A percentile compares a stretch with the other conserved stretches of the same genome.
phyloP scores from a whole-genome alignment of 2,329 filamentous ascomycete species.

The Botrytis galanthina region DNA sequence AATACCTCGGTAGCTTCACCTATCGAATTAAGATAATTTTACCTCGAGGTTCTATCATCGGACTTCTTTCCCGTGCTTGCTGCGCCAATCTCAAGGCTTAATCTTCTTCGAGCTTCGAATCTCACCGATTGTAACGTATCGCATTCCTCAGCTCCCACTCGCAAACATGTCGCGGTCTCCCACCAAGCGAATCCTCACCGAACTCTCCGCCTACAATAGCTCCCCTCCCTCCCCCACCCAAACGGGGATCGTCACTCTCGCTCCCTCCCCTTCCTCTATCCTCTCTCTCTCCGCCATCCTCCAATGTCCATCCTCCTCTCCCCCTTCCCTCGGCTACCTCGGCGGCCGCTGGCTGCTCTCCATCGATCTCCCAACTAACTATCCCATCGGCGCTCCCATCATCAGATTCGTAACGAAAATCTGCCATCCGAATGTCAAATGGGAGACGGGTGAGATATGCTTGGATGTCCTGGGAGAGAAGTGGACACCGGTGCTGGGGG shows the following conservation, averaged over 20 bases:
- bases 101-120: not conserved
- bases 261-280: slow-evolving; percentile 53
- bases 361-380: slow-evolving; percentile 72
- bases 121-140: not conserved
- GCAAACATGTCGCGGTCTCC: slow-evolving; percentile 39
- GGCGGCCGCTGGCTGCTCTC: slow-evolving; percentile 78
- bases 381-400: slow-evolving; percentile 74
- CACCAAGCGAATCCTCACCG: slow-evolving; percentile 56
- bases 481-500: slow-evolving; percentile 85
- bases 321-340: slow-evolving; percentile 49
- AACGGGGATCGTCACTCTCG: slow-evolving; percentile 57
- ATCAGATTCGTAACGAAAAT: slow-evolving; percentile 82
- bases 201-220: slow-evolving; percentile 46
- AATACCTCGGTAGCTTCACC: not conserved
- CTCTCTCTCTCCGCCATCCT: slow-evolving; percentile 54
- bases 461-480: slow-evolving; percentile 76
- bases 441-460: slow-evolving; percentile 84
- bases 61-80: not conserved
- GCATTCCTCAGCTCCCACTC: slow-evolving; percentile 1
- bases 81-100: not conserved
- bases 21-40: not conserved
- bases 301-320: slow-evolving; percentile 49
- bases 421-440: slow-evolving; percentile 78
- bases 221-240: slow-evolving; percentile 50
- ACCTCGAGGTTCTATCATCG: too few species aligned